These are phyloP conservation scores for Phytophthora sp. DNA, from an alignment of 352 stramenopile species.

Conservation along the genomic window DNA sequence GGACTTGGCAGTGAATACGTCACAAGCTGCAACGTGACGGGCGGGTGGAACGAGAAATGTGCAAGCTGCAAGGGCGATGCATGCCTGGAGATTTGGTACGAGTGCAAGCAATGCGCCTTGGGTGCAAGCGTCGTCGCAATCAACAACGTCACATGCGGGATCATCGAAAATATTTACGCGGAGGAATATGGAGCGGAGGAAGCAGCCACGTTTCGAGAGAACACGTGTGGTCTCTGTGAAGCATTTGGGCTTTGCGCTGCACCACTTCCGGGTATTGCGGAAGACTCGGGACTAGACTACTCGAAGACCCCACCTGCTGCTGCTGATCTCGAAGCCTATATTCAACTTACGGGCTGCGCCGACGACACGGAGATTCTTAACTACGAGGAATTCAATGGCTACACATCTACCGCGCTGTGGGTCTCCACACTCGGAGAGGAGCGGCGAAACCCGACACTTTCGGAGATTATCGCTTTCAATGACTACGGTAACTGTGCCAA, in stretches of 20 bases:
- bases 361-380: slow-evolving; percentile 55
- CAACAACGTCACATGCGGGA: slow-evolving; percentile 54
- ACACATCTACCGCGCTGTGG: slow-evolving; percentile 47
- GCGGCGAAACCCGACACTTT: slow-evolving; percentile 62
- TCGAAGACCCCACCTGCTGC: slow-evolving; percentile 30
- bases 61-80: slow-evolving; percentile 36
- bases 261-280: slow-evolving; percentile 59
- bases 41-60: slow-evolving; percentile 49
- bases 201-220: slow-evolving; percentile 39
- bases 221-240: slow-evolving; percentile 53
- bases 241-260: slow-evolving; percentile 58
- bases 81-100: slow-evolving; percentile 40
- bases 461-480: slow-evolving; percentile 57
- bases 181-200: slow-evolving; percentile 42
- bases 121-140: slow-evolving; percentile 41
- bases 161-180: slow-evolving; percentile 49
- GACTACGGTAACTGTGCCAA: slow-evolving; percentile 60
- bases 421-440: slow-evolving; percentile 52
- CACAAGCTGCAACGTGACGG: slow-evolving; percentile 41
- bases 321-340: slow-evolving; percentile 43
- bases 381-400: slow-evolving; percentile 69
- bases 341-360: slow-evolving; percentile 68
- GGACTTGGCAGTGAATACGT: slow-evolving; percentile 61
- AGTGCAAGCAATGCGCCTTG: slow-evolving; percentile 46
- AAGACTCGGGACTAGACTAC: slow-evolving; percentile 66